Conservation (phyloP, 2,329 filamentous ascomycete species). For the Phaeomoniella chlamydospora region DNA sequence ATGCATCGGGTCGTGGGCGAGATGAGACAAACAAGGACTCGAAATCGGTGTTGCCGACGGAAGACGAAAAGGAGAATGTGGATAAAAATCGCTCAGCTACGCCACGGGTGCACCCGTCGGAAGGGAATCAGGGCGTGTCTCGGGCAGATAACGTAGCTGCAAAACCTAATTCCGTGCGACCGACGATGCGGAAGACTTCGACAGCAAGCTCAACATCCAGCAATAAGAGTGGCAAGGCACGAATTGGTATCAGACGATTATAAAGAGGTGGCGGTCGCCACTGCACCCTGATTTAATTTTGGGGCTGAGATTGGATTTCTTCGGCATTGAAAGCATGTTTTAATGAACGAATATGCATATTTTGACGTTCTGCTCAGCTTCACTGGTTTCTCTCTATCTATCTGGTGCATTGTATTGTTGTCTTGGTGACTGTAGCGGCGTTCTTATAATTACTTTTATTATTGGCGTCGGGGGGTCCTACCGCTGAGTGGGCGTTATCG, state of each 20-base stretch:
- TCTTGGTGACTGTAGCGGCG: too few species aligned
- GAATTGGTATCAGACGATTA: not conserved
- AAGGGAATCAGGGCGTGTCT: not conserved
- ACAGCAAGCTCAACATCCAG: not conserved
- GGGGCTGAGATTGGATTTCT: too few species aligned
- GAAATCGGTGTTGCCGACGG: slow-evolving; percentile 18
- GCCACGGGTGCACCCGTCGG: not conserved
- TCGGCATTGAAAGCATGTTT: too few species aligned
- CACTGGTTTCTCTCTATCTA: too few species aligned
- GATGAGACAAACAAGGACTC: slow-evolving; percentile 6
- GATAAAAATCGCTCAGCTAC: not conserved
- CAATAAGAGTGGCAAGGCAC: not conserved
- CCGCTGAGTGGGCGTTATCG: too few species aligned
- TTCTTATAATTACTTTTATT: too few species aligned
- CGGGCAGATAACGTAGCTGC: not conserved
- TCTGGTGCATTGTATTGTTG: too few species aligned
- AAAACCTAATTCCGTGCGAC: not conserved
- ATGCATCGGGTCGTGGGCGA: not conserved
- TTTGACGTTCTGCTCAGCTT: too few species aligned
- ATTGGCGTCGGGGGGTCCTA: too few species aligned
- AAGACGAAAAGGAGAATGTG: slow-evolving; percentile 11
- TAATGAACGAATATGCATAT: too few species aligned
- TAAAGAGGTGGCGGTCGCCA: too few species aligned
- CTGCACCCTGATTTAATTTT: too few species aligned
- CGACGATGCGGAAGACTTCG: not conserved